Evolutionary conservation across 805 yeast species (phyloP).

Genomic region (Blastobotrys chiropterorum): DNA sequence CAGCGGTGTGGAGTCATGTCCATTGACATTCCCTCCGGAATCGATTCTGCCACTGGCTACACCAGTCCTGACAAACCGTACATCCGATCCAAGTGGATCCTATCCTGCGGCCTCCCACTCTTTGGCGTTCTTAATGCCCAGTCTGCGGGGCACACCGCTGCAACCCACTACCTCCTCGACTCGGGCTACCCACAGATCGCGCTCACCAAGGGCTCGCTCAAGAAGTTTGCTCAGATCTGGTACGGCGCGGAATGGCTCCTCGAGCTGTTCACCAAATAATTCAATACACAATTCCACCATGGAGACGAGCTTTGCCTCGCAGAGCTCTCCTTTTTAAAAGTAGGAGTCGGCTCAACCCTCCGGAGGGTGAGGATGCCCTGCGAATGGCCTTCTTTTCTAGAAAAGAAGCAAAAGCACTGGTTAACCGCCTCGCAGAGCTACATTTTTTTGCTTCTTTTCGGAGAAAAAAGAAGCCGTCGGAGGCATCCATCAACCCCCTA

Average conservation of each 20-base stretch:
- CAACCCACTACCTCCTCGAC: slow-evolving; percentile 58
- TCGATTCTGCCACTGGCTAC: slow-evolving; percentile 75
- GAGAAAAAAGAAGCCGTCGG: too few species aligned
- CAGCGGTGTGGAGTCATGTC: slow-evolving; percentile 48
- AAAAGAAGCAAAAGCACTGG: too few species aligned
- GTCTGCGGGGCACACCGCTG: slow-evolving; percentile 41
- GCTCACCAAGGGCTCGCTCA: slow-evolving; percentile 36
- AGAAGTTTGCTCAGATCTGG: slow-evolving; percentile 44
- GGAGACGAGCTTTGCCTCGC: too few species aligned
- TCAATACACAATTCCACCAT: too few species aligned
- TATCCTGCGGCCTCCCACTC: slow-evolving; percentile 69
- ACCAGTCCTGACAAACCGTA: slow-evolving; percentile 14
- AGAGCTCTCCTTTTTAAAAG: too few species aligned
- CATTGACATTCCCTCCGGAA: slow-evolving; percentile 75
- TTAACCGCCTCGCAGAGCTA: too few species aligned
- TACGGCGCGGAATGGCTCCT: slow-evolving; percentile 26
- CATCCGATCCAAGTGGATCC: slow-evolving; percentile 49
- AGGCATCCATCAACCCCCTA: too few species aligned
- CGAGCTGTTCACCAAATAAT: slow-evolving; percentile 8
- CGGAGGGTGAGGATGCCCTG: too few species aligned
- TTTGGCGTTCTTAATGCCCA: slow-evolving; percentile 57
- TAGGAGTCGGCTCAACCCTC: too few species aligned
- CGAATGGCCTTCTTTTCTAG: too few species aligned
- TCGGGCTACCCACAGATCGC: slow-evolving; percentile 62
- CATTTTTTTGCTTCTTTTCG: too few species aligned